Evolutionary conservation across 2,329 filamentous ascomycete species (phyloP).

Genomic region (Neurospora crassa): DNA sequence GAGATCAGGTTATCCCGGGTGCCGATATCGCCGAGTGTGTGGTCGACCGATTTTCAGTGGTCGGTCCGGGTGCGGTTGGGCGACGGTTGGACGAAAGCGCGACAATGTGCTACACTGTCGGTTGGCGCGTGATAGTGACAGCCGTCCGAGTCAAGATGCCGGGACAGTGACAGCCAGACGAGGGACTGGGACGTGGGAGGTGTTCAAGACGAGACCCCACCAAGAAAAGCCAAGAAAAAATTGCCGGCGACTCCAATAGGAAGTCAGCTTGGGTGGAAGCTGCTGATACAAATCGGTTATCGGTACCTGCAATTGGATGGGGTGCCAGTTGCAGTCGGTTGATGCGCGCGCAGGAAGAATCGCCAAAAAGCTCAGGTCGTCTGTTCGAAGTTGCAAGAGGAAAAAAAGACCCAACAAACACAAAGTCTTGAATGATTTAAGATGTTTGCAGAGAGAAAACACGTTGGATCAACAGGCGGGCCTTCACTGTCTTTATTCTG

Average conservation of each 20-base stretch:
- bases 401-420: not conserved
- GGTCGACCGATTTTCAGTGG: not conserved
- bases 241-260: not conserved
- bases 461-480: slow-evolving; percentile 16
- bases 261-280: not conserved
- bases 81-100: not conserved
- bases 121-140: not conserved
- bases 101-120: not conserved
- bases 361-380: not conserved
- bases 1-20: not conserved
- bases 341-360: not conserved
- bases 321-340: not conserved
- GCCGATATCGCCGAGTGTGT: not conserved
- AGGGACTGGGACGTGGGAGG: not conserved
- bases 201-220: not conserved
- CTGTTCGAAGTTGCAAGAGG: not conserved
- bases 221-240: not conserved
- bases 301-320: not conserved
- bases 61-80: not conserved
- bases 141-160: not conserved
- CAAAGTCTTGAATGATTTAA: not conserved
- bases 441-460: slow-evolving; percentile 15
- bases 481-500: slow-evolving; percentile 23
- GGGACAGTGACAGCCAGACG: not conserved
- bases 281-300: not conserved